A percentile compares a stretch with the other conserved stretches of the same genome.
Conservation (phyloP, 176 grass and related monocot genomes). For the Ampelocalamus luodianensis region DNA sequence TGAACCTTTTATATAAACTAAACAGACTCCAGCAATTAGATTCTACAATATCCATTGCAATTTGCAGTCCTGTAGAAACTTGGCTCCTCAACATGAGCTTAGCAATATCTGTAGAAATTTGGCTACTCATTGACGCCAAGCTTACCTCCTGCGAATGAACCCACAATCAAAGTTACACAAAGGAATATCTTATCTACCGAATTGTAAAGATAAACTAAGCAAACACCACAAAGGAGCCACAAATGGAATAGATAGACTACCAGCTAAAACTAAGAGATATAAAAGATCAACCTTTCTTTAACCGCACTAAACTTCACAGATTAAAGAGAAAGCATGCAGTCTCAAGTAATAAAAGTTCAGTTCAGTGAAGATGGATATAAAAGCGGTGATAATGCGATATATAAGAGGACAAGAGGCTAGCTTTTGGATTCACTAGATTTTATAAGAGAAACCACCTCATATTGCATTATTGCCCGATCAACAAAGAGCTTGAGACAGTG, state of each 20-base stretch:
- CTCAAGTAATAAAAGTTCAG: no score
- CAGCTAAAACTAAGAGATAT: neutral
- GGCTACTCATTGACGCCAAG: no score
- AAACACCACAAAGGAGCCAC: neutral
- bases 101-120: no score
- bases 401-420: neutral
- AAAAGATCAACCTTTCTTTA: neutral
- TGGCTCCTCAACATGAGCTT: no score
- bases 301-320: neutral
- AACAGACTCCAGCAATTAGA: no score
- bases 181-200: neutral
- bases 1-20: no score
- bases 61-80: no score
- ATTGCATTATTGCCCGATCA: neutral
- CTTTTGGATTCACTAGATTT: neutral
- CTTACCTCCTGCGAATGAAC: no score
- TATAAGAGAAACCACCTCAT: neutral
- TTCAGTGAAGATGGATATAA: neutral
- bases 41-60: no score
- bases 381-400: neutral
- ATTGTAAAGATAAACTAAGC: conserved; percentile 10
- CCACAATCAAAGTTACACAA: neutral
- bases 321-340: neutral
- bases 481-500: neutral
- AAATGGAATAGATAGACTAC: neutral